Percentiles rank a stretch among this genome's conserved stretches.
phyloP scores from a whole-genome alignment of 169 alveolate species.

The Plasmodium cynomolgi region DNA sequence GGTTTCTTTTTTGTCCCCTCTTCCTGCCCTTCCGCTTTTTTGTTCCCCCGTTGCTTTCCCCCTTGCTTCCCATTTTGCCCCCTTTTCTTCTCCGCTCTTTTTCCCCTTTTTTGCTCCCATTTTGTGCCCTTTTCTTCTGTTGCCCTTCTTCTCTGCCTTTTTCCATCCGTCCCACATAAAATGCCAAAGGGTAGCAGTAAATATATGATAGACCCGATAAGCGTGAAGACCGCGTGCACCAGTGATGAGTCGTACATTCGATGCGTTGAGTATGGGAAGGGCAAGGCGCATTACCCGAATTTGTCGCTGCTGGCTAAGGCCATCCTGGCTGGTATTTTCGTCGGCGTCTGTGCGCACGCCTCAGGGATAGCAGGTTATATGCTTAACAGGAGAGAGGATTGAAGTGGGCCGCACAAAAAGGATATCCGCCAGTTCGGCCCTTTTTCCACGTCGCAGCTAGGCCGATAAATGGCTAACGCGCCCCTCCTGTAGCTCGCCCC shows the following conservation, averaged over 20 bases:
- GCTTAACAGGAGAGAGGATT: background rate
- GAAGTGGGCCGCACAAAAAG: background rate
- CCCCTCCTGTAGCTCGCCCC: background rate
- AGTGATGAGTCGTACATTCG: slow-evolving; percentile 64
- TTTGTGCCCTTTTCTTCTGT: background rate
- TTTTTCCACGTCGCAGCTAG: no score
- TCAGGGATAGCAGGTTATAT: slow-evolving; percentile 67
- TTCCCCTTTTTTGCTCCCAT: background rate
- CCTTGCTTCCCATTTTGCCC: background rate
- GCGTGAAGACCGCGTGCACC: slow-evolving; percentile 43
- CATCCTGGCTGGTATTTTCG: slow-evolving; percentile 47
- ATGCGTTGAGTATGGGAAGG: slow-evolving; percentile 71
- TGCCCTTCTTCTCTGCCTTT: background rate
- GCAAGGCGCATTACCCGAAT: slow-evolving; percentile 47
- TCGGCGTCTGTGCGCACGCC: slow-evolving; percentile 72
- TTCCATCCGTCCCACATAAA: background rate
- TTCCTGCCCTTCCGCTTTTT: background rate
- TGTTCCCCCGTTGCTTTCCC: background rate
- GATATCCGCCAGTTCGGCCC: background rate
- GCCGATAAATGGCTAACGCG: background rate
- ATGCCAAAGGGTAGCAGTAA: slow-evolving; percentile 24
- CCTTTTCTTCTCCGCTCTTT: background rate
- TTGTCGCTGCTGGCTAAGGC: slow-evolving; percentile 37
- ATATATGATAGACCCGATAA: slow-evolving; percentile 17
- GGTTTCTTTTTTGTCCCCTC: background rate